Base-by-base conservation (phyloP, 2,329 filamentous ascomycete genomes). In the Alternaria burnsii region DNA sequence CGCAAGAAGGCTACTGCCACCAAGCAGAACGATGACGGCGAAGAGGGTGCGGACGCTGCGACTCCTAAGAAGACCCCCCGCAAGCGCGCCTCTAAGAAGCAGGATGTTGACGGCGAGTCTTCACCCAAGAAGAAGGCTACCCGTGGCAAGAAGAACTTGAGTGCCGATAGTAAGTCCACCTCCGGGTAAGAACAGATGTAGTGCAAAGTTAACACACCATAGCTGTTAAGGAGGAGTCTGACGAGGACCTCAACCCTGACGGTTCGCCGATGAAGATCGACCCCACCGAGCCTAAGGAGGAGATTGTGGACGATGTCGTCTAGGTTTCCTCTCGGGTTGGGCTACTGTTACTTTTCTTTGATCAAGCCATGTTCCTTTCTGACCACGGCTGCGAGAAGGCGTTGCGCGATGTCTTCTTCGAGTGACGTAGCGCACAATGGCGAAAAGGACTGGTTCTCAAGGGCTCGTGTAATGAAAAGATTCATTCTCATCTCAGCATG, bases 61-160 rank as follows among this genome's bases (percentile, higher is more conserved):
- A 71, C 69, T 1, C 71, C 71, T 24, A 75, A 73, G 61, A 72
- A 72, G 62, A 66, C 68, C 10, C 66, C 69, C 30, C 68, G 72
- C 54, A 78, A 77, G 72, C 76, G 74, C 40, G 65, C 60, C 14
- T 54, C 73, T 36, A 76, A 75, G 70, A 74, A 72, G 60, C 67
- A 76, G 58, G 72, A 72, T 4, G 65, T 71, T 26, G 75, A 76
- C 41, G 71, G 68, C n/a, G 74, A 74, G 18, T 59, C 58, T 3
- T 67, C 70, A 1, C 74, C 76, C 26, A 77, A 75, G 68, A 78
- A 78, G 72, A 71, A 67, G 57, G 16, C 54, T 32, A 59, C 68
- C 34, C 72, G 72, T 22, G 44, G 58, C 46, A 73, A 74, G 70
- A 68, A 70, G 62, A 59, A 50, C 16, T 30, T 58, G 11, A 58